Evolutionary conservation across 495 filamentous ascomycete genomes (phyloP), one percentile per base, ranked within the genome.

Genomic region (Talaromyces wortmannii): DNA sequence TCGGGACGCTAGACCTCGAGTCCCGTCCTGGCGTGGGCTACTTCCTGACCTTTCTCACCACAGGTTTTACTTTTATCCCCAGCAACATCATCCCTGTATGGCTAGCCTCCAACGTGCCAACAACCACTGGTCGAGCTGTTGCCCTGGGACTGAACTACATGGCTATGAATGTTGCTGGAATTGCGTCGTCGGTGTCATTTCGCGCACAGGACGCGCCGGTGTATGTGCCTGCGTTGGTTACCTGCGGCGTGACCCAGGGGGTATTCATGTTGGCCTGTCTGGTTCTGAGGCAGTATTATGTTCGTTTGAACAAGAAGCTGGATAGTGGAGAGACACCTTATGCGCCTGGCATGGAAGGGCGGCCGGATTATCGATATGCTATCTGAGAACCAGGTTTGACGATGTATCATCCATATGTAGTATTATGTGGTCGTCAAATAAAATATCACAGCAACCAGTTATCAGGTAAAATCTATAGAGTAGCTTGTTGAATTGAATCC

Each of bases 241-340:
- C 65, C 83, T 13, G 83, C 81, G n/a, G 80, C 82, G 67, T 68
- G 74, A 0, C 84, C 85, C 61, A 74, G 71, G 29, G 82, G 72
- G 13, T 86, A 86, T 84, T 82, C 50, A 81, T 83, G 7, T 61
- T 80, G 40, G 81, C 72, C 59, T 61, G 23, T 67, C 65, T 11
- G 58, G 58, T 33, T 31, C 32, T 52, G 49, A 17, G 49, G n/a
- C 3, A 36, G 15, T 15, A 36, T 1, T 52, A 52, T 52, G 31
- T 17, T 4, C 13, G 32, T 10, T 36, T 52, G 49, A 52, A 52
- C 23, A 40, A 40, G 36, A 40, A 40, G 36, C 36, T 40, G 36
- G 36, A 40, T 13, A 40, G 36, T 40, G 36, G 36, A 40, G 13
- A 40, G 36, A 40, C 13, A 13, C 13, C 36, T 40, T 40, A 40